Percentiles rank a stretch among this genome's conserved stretches.
Evolutionary conservation across 495 filamentous ascomycete genomes (phyloP).

Genomic region (Xylaria grammica): DNA sequence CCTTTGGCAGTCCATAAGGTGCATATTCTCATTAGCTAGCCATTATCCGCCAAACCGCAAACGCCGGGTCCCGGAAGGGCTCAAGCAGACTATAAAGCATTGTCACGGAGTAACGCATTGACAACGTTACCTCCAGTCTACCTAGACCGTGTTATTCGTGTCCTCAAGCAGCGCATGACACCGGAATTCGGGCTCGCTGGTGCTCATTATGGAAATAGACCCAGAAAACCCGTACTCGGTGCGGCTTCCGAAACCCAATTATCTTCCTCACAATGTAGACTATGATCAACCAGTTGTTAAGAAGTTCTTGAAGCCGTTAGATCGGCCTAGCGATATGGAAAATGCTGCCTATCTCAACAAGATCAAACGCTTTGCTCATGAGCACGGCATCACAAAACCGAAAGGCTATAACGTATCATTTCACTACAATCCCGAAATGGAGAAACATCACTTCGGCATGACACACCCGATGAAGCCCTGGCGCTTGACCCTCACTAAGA

Average conservation of each 20-base stretch:
- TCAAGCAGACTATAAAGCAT: too few species aligned
- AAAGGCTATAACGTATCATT: constrained; percentile 91
- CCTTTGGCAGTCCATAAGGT: too few species aligned
- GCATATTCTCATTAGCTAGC: too few species aligned
- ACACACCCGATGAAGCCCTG: constrained; percentile 99
- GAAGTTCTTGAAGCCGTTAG: constrained; percentile 66
- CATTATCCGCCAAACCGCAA: too few species aligned
- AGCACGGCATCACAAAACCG: constrained; percentile 76
- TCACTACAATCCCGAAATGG: constrained; percentile 94
- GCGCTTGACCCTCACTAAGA: constrained; percentile 93
- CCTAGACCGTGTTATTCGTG: neutral
- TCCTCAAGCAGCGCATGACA: neutral
- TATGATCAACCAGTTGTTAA: constrained; percentile 65
- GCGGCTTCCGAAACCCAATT: constrained; percentile 54
- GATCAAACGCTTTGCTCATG: constrained; percentile 68
- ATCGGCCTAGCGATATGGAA: constrained; percentile 57
- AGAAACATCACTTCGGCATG: constrained; percentile 93
- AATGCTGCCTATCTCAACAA: constrained; percentile 67
- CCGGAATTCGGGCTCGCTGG: neutral
- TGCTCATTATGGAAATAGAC: constrained; percentile 32
- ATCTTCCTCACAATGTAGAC: constrained; percentile 51
- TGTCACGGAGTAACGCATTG: neutral
- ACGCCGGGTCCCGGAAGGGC: too few species aligned
- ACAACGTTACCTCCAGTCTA: neutral
- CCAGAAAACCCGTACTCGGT: constrained; percentile 37